Evolutionary conservation across 805 yeast species (phyloP).

Genomic region (Ogataea allantospora): DNA sequence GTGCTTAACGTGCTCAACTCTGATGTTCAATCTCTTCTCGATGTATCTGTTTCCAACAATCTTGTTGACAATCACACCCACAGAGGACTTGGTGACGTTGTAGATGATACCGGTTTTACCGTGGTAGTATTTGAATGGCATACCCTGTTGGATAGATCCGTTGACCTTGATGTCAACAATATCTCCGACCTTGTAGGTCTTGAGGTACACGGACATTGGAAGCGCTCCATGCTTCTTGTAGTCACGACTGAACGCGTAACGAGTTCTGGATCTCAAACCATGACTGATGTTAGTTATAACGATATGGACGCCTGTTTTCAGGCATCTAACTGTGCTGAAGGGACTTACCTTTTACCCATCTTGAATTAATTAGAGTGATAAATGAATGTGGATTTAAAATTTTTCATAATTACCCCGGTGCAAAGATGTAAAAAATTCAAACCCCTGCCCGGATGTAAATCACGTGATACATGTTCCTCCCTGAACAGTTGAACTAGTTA

Average conservation of each 20-base stretch:
- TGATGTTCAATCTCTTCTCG: conserved; percentile 97
- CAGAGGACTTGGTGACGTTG: conserved; percentile 98
- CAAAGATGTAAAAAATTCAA: conserved; percentile 3
- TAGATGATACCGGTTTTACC: conserved; percentile 99
- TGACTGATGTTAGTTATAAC: conserved; percentile 48
- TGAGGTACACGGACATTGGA: conserved; percentile 94
- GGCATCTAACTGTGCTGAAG: conserved; percentile 76
- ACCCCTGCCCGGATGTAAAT: conserved; percentile 3
- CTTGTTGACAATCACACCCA: conserved; percentile 98
- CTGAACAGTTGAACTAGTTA: too few species aligned
- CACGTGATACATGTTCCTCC: conserved; percentile 10
- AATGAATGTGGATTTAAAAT: conserved; percentile 6
- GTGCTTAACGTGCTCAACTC: conserved; percentile 99
- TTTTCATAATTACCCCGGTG: conserved; percentile 8
- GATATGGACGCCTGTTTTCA: conserved; percentile 49
- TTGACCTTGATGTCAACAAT: conserved; percentile 99
- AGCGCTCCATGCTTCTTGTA: conserved; percentile 96
- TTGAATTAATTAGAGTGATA: conserved; percentile 28
- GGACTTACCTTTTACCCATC: conserved; percentile 52
- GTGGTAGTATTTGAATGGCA: conserved; percentile 99
- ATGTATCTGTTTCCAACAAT: conserved; percentile 98
- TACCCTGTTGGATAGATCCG: conserved; percentile 99
- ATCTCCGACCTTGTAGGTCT: conserved; percentile 98
- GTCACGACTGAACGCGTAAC: conserved; percentile 99
- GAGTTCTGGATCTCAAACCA: conserved; percentile 99